Evolutionary conservation across 768 basidiomycete species (phyloP).

Genomic region (Suillus tomentosus): DNA sequence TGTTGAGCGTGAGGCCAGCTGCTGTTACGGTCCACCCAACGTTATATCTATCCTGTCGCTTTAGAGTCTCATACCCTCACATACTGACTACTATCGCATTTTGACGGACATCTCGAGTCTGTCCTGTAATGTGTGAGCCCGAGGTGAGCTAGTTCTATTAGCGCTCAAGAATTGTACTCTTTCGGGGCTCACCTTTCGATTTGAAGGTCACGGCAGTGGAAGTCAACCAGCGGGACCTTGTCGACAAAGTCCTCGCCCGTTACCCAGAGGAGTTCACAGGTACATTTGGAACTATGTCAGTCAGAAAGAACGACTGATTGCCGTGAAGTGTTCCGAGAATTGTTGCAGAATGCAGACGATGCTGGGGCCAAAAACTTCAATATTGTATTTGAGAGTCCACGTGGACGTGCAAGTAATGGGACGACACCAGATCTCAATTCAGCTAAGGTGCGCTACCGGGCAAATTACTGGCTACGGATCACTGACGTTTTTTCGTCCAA

Average conservation of each 20-base stretch:
- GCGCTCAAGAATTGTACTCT: not conserved
- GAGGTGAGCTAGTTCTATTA: not conserved
- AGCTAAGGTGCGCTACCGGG: not conserved
- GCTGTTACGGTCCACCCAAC: not conserved
- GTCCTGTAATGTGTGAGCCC: not conserved
- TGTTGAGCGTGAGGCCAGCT: not conserved
- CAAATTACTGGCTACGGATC: not conserved
- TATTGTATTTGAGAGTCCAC: conserved; percentile 37
- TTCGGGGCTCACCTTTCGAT: not conserved
- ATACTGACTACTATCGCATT: not conserved
- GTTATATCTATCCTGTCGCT: not conserved
- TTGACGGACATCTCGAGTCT: not conserved
- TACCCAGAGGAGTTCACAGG: conserved; percentile 22
- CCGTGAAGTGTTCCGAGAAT: conserved; percentile 48
- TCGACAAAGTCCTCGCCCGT: conserved; percentile 21
- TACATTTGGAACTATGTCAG: not conserved
- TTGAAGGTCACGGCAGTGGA: conserved; percentile 7
- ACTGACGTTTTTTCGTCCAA: conserved; percentile 19
- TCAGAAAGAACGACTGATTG: not conserved
- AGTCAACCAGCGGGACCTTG: conserved; percentile 18
- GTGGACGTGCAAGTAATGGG: conserved; percentile 10
- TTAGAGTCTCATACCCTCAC: not conserved
- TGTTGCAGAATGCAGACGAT: conserved; percentile 61
- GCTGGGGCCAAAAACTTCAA: conserved; percentile 38
- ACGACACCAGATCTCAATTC: not conserved